Base-by-base conservation (phyloP, 306 rosid species). In the Albizia julibrissin region DNA sequence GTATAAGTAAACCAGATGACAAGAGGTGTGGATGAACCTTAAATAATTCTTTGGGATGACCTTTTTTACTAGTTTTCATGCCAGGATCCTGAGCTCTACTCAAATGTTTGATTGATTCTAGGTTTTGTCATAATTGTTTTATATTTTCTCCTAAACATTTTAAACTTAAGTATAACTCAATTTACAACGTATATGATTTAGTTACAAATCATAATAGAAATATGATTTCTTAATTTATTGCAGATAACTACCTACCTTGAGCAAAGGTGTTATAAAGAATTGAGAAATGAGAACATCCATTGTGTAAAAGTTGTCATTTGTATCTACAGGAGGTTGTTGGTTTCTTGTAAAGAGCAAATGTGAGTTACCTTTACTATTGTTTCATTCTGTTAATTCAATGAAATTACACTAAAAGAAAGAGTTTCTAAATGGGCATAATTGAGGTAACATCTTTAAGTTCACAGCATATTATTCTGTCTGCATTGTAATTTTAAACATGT, bases 331-430 rank as follows among this genome's bases (percentile, higher is more conserved):
- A 93, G 89, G 83, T 87, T 93, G 84, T 80, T 93, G 88, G 69
- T 90, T 74, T 87, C 92, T 54, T 93, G 97, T 85, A 90, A 78
- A 83, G 94, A 93, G n/a, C 94, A 93, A 80, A 93, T 93, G 98
- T 93, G 86, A 93, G 97, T 86, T 79, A 26, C 66, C 75, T 81
- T 70, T 68, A 16, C 68, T 80, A 70, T 58, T 83, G n/a, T 56
- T 56, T 31, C 27, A 62, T 77, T 68, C 54, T 50, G 29, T 80
- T 83, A 56, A 56, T n/a, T 21, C 64, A 56, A 9, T 56, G 27
- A 56, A 56, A 56, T 56, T 56, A 9, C 1, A n/a, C 29, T 56
- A 21, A 56, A 56, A 21, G 61, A 26, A 54, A n/a, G 2, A 56
- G 27, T 56, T 21, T 21, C 64, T 13, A 2, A 21, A 8, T 10